phyloP scores from a whole-genome alignment of 2,329 filamentous ascomycete genomes.

The Raffaelea albimanens region DNA sequence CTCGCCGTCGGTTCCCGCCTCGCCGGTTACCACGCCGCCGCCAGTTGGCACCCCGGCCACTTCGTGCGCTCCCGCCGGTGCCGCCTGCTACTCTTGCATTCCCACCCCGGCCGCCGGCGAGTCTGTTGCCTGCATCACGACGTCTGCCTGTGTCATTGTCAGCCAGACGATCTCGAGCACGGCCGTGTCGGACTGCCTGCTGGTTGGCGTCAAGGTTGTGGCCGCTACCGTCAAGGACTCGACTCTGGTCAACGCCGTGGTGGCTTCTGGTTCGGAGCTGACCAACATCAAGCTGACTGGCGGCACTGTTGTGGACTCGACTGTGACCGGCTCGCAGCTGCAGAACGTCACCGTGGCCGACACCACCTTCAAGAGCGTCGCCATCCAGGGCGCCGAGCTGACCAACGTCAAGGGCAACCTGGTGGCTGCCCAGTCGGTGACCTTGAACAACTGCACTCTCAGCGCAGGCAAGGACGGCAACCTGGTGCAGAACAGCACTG shows the following conservation, averaged over 20 bases:
- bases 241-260: constrained; percentile 9
- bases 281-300: constrained; percentile 10
- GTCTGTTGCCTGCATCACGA: constrained; percentile 7
- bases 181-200: constrained; percentile 11
- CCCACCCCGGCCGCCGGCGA: background rate
- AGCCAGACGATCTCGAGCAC: constrained; percentile 10
- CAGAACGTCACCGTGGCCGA: constrained; percentile 7
- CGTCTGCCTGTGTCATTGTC: constrained; percentile 10
- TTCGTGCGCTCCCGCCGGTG: background rate
- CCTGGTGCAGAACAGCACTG: constrained; percentile 2
- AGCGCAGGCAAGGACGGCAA: background rate
- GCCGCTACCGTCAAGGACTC: constrained; percentile 8
- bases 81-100: background rate
- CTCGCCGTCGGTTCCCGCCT: background rate
- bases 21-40: background rate
- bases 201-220: constrained; percentile 9
- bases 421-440: background rate
- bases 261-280: constrained; percentile 7
- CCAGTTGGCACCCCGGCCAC: background rate
- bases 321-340: constrained; percentile 2
- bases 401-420: background rate
- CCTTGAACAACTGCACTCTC: background rate
- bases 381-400: constrained; percentile 8
- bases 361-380: constrained; percentile 1
- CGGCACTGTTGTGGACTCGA: constrained; percentile 7